A percentile compares a stretch with the other conserved stretches of the same genome.
These are phyloP conservation scores for Thielaviopsis punctulata DNA, from an alignment of 2,329 filamentous ascomycete genomes.

Conservation along the genomic window DNA sequence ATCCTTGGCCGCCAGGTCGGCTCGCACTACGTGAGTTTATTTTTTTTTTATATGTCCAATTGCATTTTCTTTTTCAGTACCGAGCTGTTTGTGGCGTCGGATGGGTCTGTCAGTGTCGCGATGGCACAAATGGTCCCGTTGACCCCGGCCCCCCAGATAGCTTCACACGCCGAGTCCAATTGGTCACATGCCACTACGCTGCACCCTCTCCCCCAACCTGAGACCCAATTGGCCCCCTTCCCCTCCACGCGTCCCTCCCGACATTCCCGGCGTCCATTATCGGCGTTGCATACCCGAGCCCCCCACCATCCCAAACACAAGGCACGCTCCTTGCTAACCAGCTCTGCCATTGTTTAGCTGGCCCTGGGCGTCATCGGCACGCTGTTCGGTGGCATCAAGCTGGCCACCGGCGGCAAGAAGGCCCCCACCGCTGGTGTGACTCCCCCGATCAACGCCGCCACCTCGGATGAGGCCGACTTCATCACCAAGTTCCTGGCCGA, in stretches of 20 bases:
- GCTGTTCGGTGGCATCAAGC: constrained; percentile 32
- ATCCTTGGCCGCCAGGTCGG: constrained; percentile 42
- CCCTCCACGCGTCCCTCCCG: no score
- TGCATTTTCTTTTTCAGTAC: not conserved
- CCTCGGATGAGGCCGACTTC: constrained; percentile 46
- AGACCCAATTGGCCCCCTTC: no score
- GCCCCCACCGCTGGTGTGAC: constrained; percentile 26
- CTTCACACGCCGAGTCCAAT: no score
- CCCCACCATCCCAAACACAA: no score
- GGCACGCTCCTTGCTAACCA: constrained; percentile 13
- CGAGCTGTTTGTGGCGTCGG: not conserved
- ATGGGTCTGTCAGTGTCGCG: not conserved
- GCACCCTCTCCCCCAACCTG: no score
- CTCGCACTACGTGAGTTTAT: constrained; percentile 41
- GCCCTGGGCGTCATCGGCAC: constrained; percentile 37
- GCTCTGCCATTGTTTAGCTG: constrained; percentile 21
- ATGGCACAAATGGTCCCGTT: no score
- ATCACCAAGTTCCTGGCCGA: constrained; percentile 36
- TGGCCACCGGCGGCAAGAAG: constrained; percentile 27
- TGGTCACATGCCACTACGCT: constrained; percentile 2
- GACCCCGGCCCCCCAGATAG: no score
- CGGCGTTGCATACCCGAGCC: no score
- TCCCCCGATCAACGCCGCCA: constrained; percentile 44
- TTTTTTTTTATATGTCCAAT: no score
- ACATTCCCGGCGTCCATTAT: no score